phyloP scores from a whole-genome alignment of 768 basidiomycete genomes.

The Suillus plorans region DNA sequence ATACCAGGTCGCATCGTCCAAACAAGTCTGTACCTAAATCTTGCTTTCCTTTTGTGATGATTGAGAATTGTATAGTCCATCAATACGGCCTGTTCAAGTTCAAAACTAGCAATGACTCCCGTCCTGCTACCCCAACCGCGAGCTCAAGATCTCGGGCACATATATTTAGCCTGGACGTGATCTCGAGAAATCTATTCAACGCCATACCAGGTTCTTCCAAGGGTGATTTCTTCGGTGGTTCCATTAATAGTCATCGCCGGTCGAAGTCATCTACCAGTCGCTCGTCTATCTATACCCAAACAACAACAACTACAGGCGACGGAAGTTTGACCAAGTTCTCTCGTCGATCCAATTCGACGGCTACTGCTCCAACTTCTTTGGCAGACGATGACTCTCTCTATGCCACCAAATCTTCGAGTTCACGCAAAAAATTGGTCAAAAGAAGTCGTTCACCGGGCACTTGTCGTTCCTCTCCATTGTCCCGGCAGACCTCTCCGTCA shows the following conservation, averaged over 20 bases:
- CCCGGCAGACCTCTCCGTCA: constrained; percentile 39
- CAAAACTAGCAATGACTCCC: constrained; percentile 69
- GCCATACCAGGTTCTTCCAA: constrained; percentile 64
- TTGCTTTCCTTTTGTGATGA: background rate
- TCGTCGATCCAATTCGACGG: constrained; percentile 65
- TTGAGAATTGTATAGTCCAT: constrained; percentile 53
- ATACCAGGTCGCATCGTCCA: constrained; percentile 77
- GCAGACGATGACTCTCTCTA: constrained; percentile 63
- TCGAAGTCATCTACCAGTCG: constrained; percentile 71
- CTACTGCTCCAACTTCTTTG: constrained; percentile 61
- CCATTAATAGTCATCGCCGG: constrained; percentile 66
- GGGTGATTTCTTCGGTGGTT: constrained; percentile 75
- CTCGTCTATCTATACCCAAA: constrained; percentile 71
- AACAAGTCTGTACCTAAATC: constrained; percentile 62
- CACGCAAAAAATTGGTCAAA: constrained; percentile 48
- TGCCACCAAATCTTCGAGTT: constrained; percentile 42
- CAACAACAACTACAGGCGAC: constrained; percentile 59
- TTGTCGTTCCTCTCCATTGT: constrained; percentile 35
- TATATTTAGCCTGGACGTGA: constrained; percentile 88
- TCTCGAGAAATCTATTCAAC: constrained; percentile 87
- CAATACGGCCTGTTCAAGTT: constrained; percentile 90
- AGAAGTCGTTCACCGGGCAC: constrained; percentile 44
- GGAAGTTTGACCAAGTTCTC: constrained; percentile 73
- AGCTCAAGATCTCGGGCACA: constrained; percentile 70
- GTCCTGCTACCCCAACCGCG: constrained; percentile 84